Conservation (phyloP, 108 stramenopile species). For the Cyclotella choctawhatcheeana region DNA sequence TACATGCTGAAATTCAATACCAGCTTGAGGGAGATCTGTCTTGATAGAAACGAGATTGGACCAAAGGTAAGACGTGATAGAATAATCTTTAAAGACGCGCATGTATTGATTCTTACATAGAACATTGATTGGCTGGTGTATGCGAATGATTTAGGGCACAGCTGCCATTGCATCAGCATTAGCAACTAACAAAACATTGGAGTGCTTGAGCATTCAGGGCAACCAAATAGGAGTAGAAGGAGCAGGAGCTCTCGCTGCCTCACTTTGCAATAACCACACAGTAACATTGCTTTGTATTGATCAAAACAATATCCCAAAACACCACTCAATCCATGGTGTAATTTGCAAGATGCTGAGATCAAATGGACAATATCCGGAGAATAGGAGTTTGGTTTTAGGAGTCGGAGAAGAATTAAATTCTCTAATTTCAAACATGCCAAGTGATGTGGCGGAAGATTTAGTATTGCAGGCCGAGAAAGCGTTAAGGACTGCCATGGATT, state of each 20-base stretch:
- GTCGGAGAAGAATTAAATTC: conserved; percentile 31
- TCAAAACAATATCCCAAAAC: conserved; percentile 29
- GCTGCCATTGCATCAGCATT: conserved; percentile 34
- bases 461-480: conserved; percentile 42
- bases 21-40: conserved; percentile 33
- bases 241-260: conserved; percentile 38
- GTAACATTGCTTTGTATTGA: conserved; percentile 26
- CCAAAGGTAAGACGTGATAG: conserved; percentile 30
- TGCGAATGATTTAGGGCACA: conserved; percentile 12
- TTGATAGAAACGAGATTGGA: conserved; percentile 45
- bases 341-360: conserved; percentile 39
- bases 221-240: conserved; percentile 49
- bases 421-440: conserved; percentile 17
- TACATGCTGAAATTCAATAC: conserved; percentile 42
- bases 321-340: conserved; percentile 23
- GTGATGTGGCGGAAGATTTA: conserved; percentile 31
- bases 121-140: neutral
- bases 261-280: conserved; percentile 34
- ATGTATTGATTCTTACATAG: neutral
- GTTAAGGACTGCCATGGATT: conserved; percentile 35
- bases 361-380: conserved; percentile 35
- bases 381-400: conserved; percentile 37
- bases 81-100: too few relatives aligned
- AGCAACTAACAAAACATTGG: conserved; percentile 30
- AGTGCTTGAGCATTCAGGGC: conserved; percentile 23